A percentile compares a stretch with the other conserved stretches of the same genome.
Conservation (phyloP, 2,329 filamentous ascomycete species). For the Aaosphaeria pasadenensis region DNA sequence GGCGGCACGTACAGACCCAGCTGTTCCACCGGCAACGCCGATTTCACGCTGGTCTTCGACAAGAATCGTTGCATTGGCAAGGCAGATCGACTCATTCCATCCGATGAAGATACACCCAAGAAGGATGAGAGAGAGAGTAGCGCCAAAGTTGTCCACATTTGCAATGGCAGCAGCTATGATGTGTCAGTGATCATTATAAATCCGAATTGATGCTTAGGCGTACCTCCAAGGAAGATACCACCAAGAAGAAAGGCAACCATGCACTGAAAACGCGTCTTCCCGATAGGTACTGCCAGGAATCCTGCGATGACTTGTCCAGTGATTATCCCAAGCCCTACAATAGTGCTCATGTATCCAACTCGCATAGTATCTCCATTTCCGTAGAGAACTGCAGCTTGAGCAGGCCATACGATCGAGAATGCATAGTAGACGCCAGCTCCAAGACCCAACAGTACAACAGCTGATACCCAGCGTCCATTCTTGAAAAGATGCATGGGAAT, state of each 20-base stretch:
- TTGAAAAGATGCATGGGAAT: slow-evolving; percentile 37
- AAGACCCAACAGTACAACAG: slow-evolving; percentile 29
- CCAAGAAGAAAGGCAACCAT: slow-evolving; percentile 18
- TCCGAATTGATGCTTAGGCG: slow-evolving; percentile 5
- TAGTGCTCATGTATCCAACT: slow-evolving; percentile 7
- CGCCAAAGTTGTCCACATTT: slow-evolving; percentile 15
- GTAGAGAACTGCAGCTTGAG: slow-evolving; percentile 35
- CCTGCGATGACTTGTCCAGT: slow-evolving; percentile 10
- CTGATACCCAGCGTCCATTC: slow-evolving; percentile 30
- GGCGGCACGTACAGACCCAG: slow-evolving; percentile 41
- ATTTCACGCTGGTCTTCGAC: slow-evolving; percentile 38
- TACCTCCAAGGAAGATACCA: slow-evolving; percentile 24
- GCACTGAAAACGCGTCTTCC: slow-evolving; percentile 29
- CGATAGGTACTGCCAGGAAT: slow-evolving; percentile 16
- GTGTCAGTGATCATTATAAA: slow-evolving; percentile 4
- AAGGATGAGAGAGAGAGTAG: slow-evolving; percentile 15
- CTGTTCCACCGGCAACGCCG: slow-evolving; percentile 40
- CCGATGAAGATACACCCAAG: slow-evolving; percentile 25
- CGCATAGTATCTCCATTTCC: slow-evolving; percentile 12
- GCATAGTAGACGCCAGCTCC: slow-evolving; percentile 41
- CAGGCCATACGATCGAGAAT: slow-evolving; percentile 39
- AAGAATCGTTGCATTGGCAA: slow-evolving; percentile 33
- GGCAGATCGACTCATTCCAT: slow-evolving; percentile 24
- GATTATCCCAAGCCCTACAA: slow-evolving; percentile 11
- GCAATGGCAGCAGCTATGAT: slow-evolving; percentile 3